phyloP scores from a whole-genome alignment of 371 early-diverging fungal genomes.

The Apophysomyces variabilis region DNA sequence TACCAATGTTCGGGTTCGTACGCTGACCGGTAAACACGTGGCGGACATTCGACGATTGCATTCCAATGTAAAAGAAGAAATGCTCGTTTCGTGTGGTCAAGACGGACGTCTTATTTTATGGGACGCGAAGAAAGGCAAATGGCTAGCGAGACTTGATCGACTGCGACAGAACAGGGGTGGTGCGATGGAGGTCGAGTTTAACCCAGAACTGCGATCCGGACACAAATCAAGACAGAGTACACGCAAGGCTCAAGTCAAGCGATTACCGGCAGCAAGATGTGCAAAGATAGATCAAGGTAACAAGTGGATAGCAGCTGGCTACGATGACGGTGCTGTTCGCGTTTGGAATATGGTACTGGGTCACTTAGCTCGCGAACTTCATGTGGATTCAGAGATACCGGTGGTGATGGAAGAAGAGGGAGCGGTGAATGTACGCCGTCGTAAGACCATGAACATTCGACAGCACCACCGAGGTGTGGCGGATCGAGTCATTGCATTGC shows the following conservation, averaged over 20 bases:
- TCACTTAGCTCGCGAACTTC: constrained; percentile 29
- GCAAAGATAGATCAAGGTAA: constrained; percentile 33
- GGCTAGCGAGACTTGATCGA: constrained; percentile 42
- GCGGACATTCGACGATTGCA: constrained; percentile 34
- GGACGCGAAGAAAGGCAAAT: constrained; percentile 28
- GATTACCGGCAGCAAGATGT: constrained; percentile 24
- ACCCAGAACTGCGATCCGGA: constrained; percentile 21
- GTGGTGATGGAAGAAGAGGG: constrained; percentile 18
- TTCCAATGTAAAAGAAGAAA: constrained; percentile 24
- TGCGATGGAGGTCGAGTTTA: constrained; percentile 26
- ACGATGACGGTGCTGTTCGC: constrained; percentile 38
- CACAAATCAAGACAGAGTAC: constrained; percentile 7
- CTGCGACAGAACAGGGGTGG: constrained; percentile 17
- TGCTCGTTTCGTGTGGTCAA: constrained; percentile 35
- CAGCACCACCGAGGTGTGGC: constrained; percentile 6
- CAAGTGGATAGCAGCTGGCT: constrained; percentile 39
- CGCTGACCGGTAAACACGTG: constrained; percentile 36
- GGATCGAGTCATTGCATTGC: constrained; percentile 27
- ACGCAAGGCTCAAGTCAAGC: constrained; percentile 8
- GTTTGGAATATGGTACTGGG: constrained; percentile 34
- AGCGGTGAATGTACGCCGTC: neutral
- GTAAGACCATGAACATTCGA: neutral
- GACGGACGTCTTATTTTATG: constrained; percentile 42
- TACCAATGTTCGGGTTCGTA: constrained; percentile 32
- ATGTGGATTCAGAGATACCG: constrained; percentile 16